Base-by-base conservation (phyloP, 345 rosid species). In the Salix caprea region DNA sequence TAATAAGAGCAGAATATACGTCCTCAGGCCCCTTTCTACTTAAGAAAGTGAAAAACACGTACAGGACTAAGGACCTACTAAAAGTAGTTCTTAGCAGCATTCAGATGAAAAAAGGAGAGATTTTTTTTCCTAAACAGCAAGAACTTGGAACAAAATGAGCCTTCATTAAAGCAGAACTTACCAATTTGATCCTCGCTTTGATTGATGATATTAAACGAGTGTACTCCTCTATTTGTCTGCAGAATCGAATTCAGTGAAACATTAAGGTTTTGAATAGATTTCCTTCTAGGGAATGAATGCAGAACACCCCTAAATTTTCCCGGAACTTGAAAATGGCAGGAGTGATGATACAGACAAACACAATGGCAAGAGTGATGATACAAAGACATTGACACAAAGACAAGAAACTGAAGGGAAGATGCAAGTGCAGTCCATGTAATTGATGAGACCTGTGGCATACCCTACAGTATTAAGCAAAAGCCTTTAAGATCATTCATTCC, bases 121-220 rank as follows among this genome's bases (percentile, higher is more conserved):
- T 10, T 32, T 23, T 30, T 19, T n/a, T 3, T 8, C 26, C 40
- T 30, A 10, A 18, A 18, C 10, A 75, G 21, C 26, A 23, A 32
- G 19, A 52, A 4, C 2, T 19, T 1, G 3, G 15, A 68, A 56
- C 4, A 26, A 42, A 26, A 26, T 30, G 64, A 44, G 37, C 16
- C 13, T 21, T 32, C n/a, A 30, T 19, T 10, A 36, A 0, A 13
- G 19, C 24, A n/a, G 67, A 13, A 13, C 76, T 12, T 85, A 95
- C 94, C 87, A 86, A 60, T 82, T 95, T 91, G 78, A 95, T 95
- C 72, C 90, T 93, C 11, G 90, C 94, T 85, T 91, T 93, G 67
- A 93, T 93, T 73, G 89, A 83, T 11, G 94, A 90, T 36, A 93
- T 87, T 70, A 86, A 74, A 24, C 62, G 71, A 60, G 87, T 89